Evolutionary conservation across 2,329 filamentous ascomycete species (phyloP).

Genomic region (Phaeosphaeria sp.): DNA sequence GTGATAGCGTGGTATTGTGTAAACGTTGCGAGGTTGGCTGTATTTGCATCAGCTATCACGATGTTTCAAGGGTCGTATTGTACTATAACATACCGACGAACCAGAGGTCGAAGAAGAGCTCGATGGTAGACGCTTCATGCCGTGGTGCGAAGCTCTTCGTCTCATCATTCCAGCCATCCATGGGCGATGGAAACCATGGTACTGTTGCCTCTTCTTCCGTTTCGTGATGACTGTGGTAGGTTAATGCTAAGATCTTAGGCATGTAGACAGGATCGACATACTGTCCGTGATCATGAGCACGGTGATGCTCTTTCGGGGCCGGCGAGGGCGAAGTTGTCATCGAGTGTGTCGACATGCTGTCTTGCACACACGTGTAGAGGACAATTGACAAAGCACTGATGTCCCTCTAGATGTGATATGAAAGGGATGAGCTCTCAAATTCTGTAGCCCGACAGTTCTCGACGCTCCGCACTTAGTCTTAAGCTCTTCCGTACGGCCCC

Average conservation of each 20-base stretch:
- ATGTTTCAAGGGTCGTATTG: background rate
- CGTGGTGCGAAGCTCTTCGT: slow-evolving; percentile 19
- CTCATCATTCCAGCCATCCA: slow-evolving; percentile 14
- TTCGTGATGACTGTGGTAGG: background rate
- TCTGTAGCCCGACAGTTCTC: background rate
- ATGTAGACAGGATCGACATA: background rate
- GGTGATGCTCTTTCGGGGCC: background rate
- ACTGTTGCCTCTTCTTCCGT: background rate
- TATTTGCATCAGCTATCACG: background rate
- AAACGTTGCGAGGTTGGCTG: slow-evolving; percentile 67
- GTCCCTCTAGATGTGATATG: background rate
- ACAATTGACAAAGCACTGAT: background rate
- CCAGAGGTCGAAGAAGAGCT: slow-evolving; percentile 36
- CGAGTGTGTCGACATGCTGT: background rate
- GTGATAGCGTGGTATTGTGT: slow-evolving; percentile 60
- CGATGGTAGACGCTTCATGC: slow-evolving; percentile 28
- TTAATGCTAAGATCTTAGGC: background rate
- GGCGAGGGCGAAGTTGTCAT: background rate
- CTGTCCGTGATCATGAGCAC: background rate
- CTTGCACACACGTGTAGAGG: background rate
- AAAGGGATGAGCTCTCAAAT: background rate
- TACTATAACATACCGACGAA: slow-evolving; percentile 14
- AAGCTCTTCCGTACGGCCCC: background rate
- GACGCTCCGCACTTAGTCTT: background rate
- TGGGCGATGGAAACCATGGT: slow-evolving; percentile 5